Conservation (phyloP, 2,329 filamentous ascomycete species). For the Cordyceps tenuipes region DNA sequence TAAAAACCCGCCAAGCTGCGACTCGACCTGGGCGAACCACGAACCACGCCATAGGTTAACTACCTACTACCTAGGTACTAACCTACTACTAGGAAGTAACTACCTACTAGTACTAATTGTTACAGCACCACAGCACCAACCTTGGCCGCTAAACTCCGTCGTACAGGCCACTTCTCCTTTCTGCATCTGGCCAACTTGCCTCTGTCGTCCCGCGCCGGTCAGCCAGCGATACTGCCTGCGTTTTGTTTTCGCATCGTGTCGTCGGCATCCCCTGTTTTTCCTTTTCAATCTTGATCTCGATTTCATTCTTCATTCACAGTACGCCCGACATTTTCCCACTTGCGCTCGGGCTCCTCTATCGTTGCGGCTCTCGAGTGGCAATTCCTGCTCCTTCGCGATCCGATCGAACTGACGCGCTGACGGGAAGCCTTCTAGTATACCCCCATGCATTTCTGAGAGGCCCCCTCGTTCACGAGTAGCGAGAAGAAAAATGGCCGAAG, state of each 20-base stretch:
- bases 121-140: neutral
- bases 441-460: slow-evolving; percentile 9
- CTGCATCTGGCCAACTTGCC: slow-evolving; percentile 11
- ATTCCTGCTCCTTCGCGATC: neutral
- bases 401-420: neutral
- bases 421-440: slow-evolving; percentile 6
- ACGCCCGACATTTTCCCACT: neutral
- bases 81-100: too few relatives aligned
- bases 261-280: neutral
- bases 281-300: neutral
- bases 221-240: slow-evolving; percentile 4
- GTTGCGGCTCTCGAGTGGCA: neutral
- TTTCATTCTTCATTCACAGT: neutral
- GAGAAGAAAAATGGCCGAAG: slow-evolving; percentile 29
- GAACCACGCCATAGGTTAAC: neutral
- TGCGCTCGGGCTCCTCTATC: neutral
- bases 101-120: too few relatives aligned
- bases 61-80: too few relatives aligned
- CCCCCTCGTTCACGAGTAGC: slow-evolving; percentile 12
- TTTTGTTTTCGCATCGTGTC: neutral
- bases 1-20: neutral
- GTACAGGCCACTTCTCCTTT: slow-evolving; percentile 12
- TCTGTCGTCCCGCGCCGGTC: slow-evolving; percentile 6
- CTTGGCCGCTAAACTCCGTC: neutral
- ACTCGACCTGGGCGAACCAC: neutral